These are phyloP conservation scores for Alternaria triticina DNA, from an alignment of 2,329 filamentous ascomycete genomes.

Conservation along the genomic window DNA sequence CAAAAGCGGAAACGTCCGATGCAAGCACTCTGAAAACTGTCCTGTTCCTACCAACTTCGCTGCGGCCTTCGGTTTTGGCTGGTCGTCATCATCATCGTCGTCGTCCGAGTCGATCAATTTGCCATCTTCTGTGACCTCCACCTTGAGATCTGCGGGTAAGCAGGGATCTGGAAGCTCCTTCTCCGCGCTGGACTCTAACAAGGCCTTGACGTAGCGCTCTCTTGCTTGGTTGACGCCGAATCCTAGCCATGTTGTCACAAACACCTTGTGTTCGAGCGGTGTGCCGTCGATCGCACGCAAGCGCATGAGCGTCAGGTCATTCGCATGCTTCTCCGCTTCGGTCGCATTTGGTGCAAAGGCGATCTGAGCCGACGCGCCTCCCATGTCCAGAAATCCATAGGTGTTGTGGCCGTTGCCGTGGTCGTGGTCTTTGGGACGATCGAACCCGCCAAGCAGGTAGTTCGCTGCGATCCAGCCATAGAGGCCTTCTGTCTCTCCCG, in stretches of 20 bases:
- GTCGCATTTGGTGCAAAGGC: constrained; percentile 95
- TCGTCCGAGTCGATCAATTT: constrained; percentile 57
- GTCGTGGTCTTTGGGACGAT: constrained; percentile 73
- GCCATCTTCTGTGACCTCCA: constrained; percentile 77
- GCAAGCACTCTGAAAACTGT: constrained; percentile 82
- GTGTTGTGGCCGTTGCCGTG: constrained; percentile 91
- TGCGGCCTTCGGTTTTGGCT: constrained; percentile 17
- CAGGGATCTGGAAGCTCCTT: constrained; percentile 88
- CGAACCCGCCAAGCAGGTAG: constrained; percentile 90
- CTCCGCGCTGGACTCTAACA: constrained; percentile 70
- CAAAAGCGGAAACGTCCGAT: constrained; percentile 80
- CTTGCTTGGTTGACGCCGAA: constrained; percentile 97
- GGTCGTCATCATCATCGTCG: constrained; percentile 45
- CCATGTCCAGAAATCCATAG: constrained; percentile 98
- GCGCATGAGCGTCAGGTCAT: constrained; percentile 86
- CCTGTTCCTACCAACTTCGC: constrained; percentile 80
- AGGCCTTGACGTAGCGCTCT: constrained; percentile 77
- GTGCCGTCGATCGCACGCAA: constrained; percentile 83
- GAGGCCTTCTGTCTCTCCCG: constrained; percentile 91
- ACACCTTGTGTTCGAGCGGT: constrained; percentile 82
- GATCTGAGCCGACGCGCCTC: constrained; percentile 95
- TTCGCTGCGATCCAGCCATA: constrained; percentile 99
- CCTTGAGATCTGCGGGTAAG: constrained; percentile 77
- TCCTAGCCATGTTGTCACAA: constrained; percentile 95
- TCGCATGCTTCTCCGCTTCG: constrained; percentile 85